Evolutionary conservation across 2,329 filamentous ascomycete genomes (phyloP), one percentile per base, ranked within the genome.

Genomic region (Penicillium crustosum): DNA sequence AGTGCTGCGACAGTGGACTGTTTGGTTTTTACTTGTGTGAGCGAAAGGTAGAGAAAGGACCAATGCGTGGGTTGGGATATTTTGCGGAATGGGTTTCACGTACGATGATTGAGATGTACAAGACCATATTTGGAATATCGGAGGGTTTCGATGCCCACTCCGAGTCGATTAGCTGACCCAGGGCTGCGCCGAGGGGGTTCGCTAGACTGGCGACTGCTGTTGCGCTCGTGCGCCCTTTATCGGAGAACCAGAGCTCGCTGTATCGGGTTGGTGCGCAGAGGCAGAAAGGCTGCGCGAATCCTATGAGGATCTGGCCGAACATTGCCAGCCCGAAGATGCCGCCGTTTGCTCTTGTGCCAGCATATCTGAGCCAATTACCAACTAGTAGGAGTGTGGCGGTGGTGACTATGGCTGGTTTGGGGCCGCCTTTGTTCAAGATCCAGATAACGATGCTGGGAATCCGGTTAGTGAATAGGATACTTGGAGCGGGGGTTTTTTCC

Each of bases 241-340:
- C 87, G 2, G 91, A 93, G 77, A 97, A 97, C 94, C 94, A 97
- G 59, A 96, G 79, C 72, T 97, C 93, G 54, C 90, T 94, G 76
- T 96, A 99, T 61, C 91, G 82, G 0, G 94, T 93, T 0, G 94
- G 93, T 0, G 93, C 91, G 7, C 89, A 87, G 10, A 97, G 84
- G 13, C 96, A 91, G 73, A 97, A 97, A 0, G 94, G 93, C 72
- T 99, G 94, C 0, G 91, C 87, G 39, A 97, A 82, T 0, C 93
- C 94, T 52, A 90, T 91, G 59, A 99, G 74, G 71, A 97, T 89
- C 78, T 97, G 93, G 5, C 93, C 93, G 66, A 95, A 87, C 89
- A 97, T 91, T 61, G 91, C 88, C 44, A 89, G 82, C 42, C 87
- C 87, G 69, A 90, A 95, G 64, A 80, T 82, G 49, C 89, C 89